phyloP scores from a whole-genome alignment of 2,329 filamentous ascomycete genomes.

The Didymella exigua region DNA sequence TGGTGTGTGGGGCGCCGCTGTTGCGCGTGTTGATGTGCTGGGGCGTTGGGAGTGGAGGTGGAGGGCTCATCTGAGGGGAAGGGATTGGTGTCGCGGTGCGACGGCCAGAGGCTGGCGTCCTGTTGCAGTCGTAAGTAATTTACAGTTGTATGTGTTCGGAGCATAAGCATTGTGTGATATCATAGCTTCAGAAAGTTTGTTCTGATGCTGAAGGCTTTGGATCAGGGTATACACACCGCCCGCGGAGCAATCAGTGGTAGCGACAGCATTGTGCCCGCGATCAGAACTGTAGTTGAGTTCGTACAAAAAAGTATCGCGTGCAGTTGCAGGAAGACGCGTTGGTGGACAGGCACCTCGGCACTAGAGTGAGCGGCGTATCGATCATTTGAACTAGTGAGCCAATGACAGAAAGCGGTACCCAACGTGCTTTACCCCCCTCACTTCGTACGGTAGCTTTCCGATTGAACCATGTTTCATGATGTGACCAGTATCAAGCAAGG shows the following conservation, averaged over 20 bases:
- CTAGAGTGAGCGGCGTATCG: not conserved
- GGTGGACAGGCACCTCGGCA: slow-evolving; percentile 9
- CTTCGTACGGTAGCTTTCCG: slow-evolving; percentile 2
- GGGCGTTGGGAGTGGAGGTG: slow-evolving; percentile 26
- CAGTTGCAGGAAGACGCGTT: slow-evolving; percentile 5
- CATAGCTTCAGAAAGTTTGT: not conserved
- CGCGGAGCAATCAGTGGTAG: slow-evolving; percentile 36
- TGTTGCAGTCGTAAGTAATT: slow-evolving; percentile 17
- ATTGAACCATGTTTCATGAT: not conserved
- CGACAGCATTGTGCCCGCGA: slow-evolving; percentile 26
- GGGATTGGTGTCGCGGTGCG: slow-evolving; percentile 27
- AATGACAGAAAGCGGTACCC: not conserved
- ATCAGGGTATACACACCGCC: slow-evolving; percentile 18
- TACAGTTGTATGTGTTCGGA: not conserved
- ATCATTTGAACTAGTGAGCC: slow-evolving; percentile 3
- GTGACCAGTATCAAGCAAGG: not conserved
- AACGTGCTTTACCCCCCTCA: slow-evolving; percentile 17
- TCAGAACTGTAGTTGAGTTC: not conserved
- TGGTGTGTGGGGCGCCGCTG: slow-evolving; percentile 46
- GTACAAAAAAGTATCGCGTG: slow-evolving; percentile 8
- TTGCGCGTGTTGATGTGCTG: slow-evolving; percentile 19
- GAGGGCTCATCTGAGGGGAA: slow-evolving; percentile 27
- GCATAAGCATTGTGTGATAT: not conserved
- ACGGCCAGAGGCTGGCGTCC: slow-evolving; percentile 43
- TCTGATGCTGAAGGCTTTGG: not conserved